Evolutionary conservation across 192 early-diverging fungal genomes (phyloP).

Genomic region (Backusella circina): DNA sequence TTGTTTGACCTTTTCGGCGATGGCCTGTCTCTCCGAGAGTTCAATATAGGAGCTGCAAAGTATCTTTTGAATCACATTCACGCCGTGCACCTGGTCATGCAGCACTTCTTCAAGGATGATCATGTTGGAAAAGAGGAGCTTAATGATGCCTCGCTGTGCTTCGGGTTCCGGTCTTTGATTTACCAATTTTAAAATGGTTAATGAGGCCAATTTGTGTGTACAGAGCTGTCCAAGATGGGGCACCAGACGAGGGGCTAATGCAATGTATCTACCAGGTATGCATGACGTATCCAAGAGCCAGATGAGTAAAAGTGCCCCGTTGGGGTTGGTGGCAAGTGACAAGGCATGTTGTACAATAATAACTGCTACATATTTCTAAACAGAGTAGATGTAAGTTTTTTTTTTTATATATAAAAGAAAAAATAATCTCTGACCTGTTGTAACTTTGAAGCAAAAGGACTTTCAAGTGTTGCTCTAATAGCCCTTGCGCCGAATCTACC

Average conservation of each 20-base stretch:
- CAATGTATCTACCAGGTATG: constrained; percentile 79
- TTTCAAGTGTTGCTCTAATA: constrained; percentile 91
- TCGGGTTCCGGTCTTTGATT: constrained; percentile 88
- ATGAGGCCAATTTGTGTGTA: constrained; percentile 86
- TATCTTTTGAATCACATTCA: constrained; percentile 85
- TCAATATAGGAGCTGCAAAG: constrained; percentile 77
- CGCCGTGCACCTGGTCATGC: constrained; percentile 82
- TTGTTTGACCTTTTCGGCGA: constrained; percentile 71
- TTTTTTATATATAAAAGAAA: neutral
- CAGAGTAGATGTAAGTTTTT: neutral
- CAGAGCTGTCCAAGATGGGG: constrained; percentile 78
- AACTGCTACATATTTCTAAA: constrained; percentile 86
- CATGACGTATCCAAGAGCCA: constrained; percentile 91
- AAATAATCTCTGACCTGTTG: constrained; percentile 53
- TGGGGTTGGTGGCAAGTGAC: constrained; percentile 81
- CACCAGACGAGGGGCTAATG: constrained; percentile 77
- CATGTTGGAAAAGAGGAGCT: constrained; percentile 70
- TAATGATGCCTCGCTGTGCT: constrained; percentile 80
- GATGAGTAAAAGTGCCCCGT: constrained; percentile 88
- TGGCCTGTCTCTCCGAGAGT: constrained; percentile 65
- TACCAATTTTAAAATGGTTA: constrained; percentile 84
- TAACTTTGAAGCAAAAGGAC: constrained; percentile 71
- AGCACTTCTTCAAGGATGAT: constrained; percentile 67
- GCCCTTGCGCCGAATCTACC: constrained; percentile 93
- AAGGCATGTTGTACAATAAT: constrained; percentile 83